Conservation (phyloP, 2,329 filamentous ascomycete species). For the Aspergillus sp. region DNA sequence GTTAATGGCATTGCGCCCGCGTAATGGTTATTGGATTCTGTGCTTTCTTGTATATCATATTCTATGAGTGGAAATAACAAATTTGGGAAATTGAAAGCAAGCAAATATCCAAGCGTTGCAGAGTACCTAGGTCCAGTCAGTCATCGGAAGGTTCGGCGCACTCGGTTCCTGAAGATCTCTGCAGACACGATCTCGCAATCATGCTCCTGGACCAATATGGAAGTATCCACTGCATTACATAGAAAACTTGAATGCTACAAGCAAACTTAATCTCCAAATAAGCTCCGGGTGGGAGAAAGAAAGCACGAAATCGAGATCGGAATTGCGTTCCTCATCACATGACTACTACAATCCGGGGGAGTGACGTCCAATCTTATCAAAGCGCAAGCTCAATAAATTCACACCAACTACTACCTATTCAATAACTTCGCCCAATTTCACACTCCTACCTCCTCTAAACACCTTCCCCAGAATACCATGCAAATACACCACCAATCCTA, state of each 20-base stretch:
- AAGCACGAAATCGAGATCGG: background rate
- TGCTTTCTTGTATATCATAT: background rate
- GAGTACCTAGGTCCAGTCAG: background rate
- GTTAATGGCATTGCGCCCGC: conserved; percentile 31
- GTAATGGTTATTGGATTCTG: background rate
- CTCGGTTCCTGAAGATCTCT: background rate
- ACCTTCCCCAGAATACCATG: background rate
- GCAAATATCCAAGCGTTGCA: background rate
- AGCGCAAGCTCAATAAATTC: background rate
- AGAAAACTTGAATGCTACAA: background rate
- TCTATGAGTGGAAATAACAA: background rate
- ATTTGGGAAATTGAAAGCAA: background rate
- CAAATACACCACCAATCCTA: background rate
- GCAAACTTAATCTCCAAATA: background rate
- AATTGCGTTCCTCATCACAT: conserved; percentile 11
- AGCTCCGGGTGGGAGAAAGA: background rate
- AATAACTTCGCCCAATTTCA: background rate
- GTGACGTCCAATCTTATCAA: conserved; percentile 10
- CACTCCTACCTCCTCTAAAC: background rate
- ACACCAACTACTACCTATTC: background rate
- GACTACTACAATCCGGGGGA: conserved; percentile 12
- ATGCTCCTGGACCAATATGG: background rate
- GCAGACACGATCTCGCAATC: background rate
- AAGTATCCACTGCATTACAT: background rate
- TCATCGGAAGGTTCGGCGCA: background rate